Evolutionary conservation across 352 stramenopile genomes (phyloP).

Genomic region (Plasmopara muralis): DNA sequence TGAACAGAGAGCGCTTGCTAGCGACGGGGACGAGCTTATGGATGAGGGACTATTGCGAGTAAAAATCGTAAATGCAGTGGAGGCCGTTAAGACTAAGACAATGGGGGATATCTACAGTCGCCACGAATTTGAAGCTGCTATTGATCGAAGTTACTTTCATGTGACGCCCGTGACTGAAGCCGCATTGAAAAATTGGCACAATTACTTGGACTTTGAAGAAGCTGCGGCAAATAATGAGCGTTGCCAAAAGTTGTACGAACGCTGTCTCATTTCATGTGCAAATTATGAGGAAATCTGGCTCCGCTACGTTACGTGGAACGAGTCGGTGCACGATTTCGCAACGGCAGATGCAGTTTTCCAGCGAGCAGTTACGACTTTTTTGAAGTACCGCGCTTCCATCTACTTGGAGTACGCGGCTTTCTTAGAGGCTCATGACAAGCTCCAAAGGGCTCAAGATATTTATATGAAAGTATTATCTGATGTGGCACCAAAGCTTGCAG

Average conservation of each 20-base stretch:
- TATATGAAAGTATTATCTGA: conserved; percentile 55
- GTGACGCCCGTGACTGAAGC: conserved; percentile 60
- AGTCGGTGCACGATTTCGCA: conserved; percentile 47
- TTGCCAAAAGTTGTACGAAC: conserved; percentile 70
- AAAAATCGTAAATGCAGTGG: conserved; percentile 75
- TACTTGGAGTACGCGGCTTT: conserved; percentile 73
- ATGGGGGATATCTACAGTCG: conserved; percentile 52
- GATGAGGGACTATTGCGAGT: conserved; percentile 74
- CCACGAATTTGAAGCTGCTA: conserved; percentile 65
- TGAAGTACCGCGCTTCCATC: conserved; percentile 67
- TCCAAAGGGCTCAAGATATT: conserved; percentile 37
- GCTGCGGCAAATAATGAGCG: conserved; percentile 34
- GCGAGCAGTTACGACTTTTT: conserved; percentile 52
- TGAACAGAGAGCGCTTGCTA: conserved; percentile 50
- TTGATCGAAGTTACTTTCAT: conserved; percentile 79
- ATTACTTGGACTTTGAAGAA: conserved; percentile 77
- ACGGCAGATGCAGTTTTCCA: conserved; percentile 58
- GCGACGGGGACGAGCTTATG: conserved; percentile 53
- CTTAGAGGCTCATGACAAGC: conserved; percentile 51
- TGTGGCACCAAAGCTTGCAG: conserved; percentile 51
- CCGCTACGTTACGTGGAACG: conserved; percentile 60
- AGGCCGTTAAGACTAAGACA: conserved; percentile 64
- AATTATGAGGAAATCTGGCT: conserved; percentile 83
- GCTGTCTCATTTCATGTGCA: conserved; percentile 72
- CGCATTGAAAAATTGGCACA: conserved; percentile 75